Evolutionary conservation across 257 asterid genomes (phyloP), one percentile per base, ranked within the genome.

Genomic region (Petunia secreta): DNA sequence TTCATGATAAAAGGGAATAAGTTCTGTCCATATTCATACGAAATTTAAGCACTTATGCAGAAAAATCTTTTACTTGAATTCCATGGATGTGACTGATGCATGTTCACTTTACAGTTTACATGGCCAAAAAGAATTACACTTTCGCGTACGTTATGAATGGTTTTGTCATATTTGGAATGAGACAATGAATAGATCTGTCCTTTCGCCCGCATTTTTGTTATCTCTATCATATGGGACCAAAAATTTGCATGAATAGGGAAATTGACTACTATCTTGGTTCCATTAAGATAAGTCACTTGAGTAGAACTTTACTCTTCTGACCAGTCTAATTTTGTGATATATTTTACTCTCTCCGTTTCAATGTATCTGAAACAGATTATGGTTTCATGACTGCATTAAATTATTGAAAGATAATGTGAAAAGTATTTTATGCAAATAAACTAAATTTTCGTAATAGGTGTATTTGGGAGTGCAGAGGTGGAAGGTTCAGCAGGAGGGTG

Each of bases 161-260:
- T 50, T 48, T 75, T 76, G 92, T 85, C 89, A 85, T 66, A 79
- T 11, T 6, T 2, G 3, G 79, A 54, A 83, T 83, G 48, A 80
- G 89, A 87, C 89, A 86, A 85, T 25, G 85, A 87, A 59, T 68
- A 81, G 15, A 75, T 82, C 87, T 84, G 94, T 88, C 77, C 87
- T 82, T 84, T 86, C 15, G 67, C 75, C 86, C 92, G 80, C 9
- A 76, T 81, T 80, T 83, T 83, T 54, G 25, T 77, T 89, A 79
- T 64, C n/a, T 34, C 77, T 15, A 5, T 34, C 14, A 83, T 54
- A 6, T 86, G 89, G 85, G 88, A 64, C 85, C 50, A 36, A 1
- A 87, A 89, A 92, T 89, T 73, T 88, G 98, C 94, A 91, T 88
- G 93, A 91, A 77, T 86, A 25, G 44, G 41, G 60, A 34, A 71